Base-by-base conservation (phyloP, 768 basidiomycete genomes). In the Leccinum subtestaceum region DNA sequence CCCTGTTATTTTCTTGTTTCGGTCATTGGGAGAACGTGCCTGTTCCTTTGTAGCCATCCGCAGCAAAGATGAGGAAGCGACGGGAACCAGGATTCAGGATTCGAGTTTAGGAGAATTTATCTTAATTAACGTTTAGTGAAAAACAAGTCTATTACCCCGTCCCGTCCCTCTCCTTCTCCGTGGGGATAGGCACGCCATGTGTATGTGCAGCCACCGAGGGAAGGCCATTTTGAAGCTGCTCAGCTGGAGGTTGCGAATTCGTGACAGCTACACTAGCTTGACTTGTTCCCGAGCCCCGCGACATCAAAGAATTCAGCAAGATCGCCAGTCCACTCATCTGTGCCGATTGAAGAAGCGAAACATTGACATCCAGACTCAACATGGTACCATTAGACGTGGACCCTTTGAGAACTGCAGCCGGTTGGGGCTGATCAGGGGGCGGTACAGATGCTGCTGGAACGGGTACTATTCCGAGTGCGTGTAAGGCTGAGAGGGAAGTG, bases 321-420 rank as follows among this genome's bases (percentile, higher is more conserved):
- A 86, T 75, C 19, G 88, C 88, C 63, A 91, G 65, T 13, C 89
- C 88, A 67, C 80, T 88, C 84, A 89, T 87, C 66, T 93, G 91
- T n/a, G 82, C 76, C 17, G 84, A 78, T 70, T 90, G 87, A 56
- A 93, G 76, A 19, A 86, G 72, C 15, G 85, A 84, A 29, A 91
- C 84, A 60, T 92, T 91, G 67, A 93, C 88, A 62, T 93, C 91
- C 55, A 93, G 74, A 67, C 81, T 88, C 58, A 91, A 72, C 78
- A 87, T 84, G 19, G 82, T 80, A 12, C 89, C 89, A 65, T 89
- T 85, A 7, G 84, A 81, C 3, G 85, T 84, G 1, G 87, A 86
- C 29, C 88, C 86, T 40, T 86, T 82, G 52, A 92, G 76, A 15
- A 93, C 81, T n/a, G 88, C 90, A n/a, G 87, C 80, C 1, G 89